Base-by-base conservation (phyloP, 2,329 filamentous ascomycete genomes). In the Celoporthe dispersa region DNA sequence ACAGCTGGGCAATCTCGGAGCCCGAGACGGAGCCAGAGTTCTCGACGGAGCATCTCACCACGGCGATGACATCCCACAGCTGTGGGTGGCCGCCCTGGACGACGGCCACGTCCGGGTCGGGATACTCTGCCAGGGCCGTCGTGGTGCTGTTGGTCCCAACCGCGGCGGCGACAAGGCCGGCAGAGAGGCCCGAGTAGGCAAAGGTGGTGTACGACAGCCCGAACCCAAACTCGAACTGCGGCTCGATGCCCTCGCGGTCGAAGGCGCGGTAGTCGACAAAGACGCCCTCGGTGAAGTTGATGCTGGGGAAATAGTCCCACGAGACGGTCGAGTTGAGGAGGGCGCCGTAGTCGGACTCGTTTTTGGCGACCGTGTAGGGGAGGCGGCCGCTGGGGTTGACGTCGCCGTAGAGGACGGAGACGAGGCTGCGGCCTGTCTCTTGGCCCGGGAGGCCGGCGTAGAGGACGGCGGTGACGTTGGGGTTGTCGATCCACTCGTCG, bases 371-470 rank as follows among this genome's bases (percentile, higher is more conserved):
- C 0, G 89, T 91, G 76, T 89, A 91, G 0, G 88, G 87, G 1
- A 91, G 80, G 66, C 85, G 84, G 0, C 89, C 89, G 0, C 86
- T 89, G 0, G 85, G 85, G 71, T 85, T 87, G 5, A 81, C 77
- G 2, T 86, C 82, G 28, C 88, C 89, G 74, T 89, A 90, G 0
- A 91, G 80, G 4, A 91, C 76, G 0, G 84, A 82, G 0, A 86
- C 84, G 8, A 90, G 75, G 0, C 87, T 84, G 1, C 80, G 78
- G 0, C 90, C 90, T 0, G 85, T 86, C 67, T 90, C 87, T 74
- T 92, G 87, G 1, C 90, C 90, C 0, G 89, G 89, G 0, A 91
- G 80, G 74, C 91, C 89, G 4, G 87, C 89, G 73, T 88, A 88
- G 0, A 92, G 81, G 19, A 92, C 81, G 1, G 85, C 88, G 0